phyloP scores from a whole-genome alignment of 208 protist species.

The Porcisia hertigi region DNA sequence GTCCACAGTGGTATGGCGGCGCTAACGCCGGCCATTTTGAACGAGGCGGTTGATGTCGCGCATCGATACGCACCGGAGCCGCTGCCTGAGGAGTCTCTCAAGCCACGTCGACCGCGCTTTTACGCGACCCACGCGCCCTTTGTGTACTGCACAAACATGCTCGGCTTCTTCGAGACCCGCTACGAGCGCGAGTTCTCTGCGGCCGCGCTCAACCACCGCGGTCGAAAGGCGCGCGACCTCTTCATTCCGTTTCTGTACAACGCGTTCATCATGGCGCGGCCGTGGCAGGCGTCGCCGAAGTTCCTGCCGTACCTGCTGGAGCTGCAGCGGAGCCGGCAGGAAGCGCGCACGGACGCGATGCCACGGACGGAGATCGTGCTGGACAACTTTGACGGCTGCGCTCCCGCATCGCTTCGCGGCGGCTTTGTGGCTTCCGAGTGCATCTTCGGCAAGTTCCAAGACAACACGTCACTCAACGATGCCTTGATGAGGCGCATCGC shows the following conservation, averaged over 20 bases:
- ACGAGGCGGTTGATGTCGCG: neutral
- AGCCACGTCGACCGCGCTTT: constrained; percentile 22
- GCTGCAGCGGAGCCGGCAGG: neutral
- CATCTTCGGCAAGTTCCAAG: constrained; percentile 35
- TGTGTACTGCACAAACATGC: constrained; percentile 66
- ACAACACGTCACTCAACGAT: constrained; percentile 21
- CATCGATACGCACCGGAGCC: neutral
- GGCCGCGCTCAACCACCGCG: constrained; percentile 29
- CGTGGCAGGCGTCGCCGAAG: constrained; percentile 52
- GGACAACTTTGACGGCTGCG: constrained; percentile 62
- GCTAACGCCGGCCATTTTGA: neutral
- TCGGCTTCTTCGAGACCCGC: constrained; percentile 43
- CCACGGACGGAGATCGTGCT: constrained; percentile 26
- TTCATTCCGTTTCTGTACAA: constrained; percentile 69
- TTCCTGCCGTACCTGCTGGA: constrained; percentile 22
- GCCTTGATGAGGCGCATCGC: constrained; percentile 3
- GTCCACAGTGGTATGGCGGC: too few species aligned
- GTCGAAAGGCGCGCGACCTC: constrained; percentile 35
- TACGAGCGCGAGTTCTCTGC: constrained; percentile 48
- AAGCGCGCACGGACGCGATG: neutral
- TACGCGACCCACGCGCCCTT: constrained; percentile 68
- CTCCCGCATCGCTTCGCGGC: constrained; percentile 31
- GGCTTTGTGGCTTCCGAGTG: too few species aligned
- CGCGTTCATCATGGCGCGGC: constrained; percentile 60
- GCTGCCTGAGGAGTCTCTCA: neutral